Conservation (phyloP, 768 basidiomycete genomes). For the Lactarius evosmus region DNA sequence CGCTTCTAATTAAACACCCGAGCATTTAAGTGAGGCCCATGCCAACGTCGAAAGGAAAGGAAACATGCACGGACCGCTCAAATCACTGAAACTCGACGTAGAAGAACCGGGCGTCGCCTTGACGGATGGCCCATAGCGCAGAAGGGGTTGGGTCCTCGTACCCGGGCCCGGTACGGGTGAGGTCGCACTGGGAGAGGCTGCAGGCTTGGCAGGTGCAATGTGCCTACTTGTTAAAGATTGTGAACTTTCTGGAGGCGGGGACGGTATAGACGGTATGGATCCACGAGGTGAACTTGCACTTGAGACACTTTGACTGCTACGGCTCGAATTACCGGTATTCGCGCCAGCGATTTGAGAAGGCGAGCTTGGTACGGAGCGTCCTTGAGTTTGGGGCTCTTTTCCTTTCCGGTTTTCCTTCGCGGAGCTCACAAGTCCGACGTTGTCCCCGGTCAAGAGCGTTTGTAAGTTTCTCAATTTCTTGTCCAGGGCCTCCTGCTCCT, state of each 20-base stretch:
- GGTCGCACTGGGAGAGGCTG: conserved; percentile 10
- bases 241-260: conserved; percentile 54
- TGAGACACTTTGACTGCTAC: conserved; percentile 71
- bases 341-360: conserved; percentile 38
- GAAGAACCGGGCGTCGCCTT: conserved; percentile 51
- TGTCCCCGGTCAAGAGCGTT: conserved; percentile 69
- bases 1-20: conserved; percentile 44
- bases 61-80: conserved; percentile 59
- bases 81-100: conserved; percentile 80
- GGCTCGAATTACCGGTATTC: conserved; percentile 34
- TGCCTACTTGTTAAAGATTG: conserved; percentile 36
- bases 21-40: conserved; percentile 1
- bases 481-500: conserved; percentile 65
- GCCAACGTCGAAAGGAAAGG: neutral
- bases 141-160: conserved; percentile 18
- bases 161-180: conserved; percentile 5
- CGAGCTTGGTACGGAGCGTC: conserved; percentile 40
- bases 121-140: conserved; percentile 44
- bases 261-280: conserved; percentile 80
- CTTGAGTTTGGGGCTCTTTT: conserved; percentile 27
- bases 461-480: conserved; percentile 68
- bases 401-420: conserved; percentile 22
- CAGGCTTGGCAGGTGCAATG: conserved; percentile 16
- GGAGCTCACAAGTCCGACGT: conserved; percentile 61
- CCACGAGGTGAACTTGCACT: conserved; percentile 71